Evolutionary conservation across 371 early-diverging fungal genomes (phyloP).

Genomic region (Rhizopus sp.): DNA sequence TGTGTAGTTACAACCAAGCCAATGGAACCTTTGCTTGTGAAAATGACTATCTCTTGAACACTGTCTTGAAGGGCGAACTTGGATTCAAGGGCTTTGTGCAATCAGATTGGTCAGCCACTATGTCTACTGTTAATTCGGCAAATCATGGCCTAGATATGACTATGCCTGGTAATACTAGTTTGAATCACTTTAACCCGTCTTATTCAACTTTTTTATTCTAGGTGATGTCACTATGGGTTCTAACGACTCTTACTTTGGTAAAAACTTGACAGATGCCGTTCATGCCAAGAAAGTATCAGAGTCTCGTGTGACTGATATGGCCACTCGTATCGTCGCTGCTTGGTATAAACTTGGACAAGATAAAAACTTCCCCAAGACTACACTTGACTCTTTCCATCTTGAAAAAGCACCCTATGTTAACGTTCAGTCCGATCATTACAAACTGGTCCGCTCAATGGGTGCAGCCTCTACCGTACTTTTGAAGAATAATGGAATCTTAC

Average conservation of each 20-base stretch:
- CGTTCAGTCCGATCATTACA: conserved; percentile 40
- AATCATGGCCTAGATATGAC: conserved; percentile 31
- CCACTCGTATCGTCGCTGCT: conserved; percentile 52
- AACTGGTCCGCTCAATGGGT: conserved; percentile 40
- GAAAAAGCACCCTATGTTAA: conserved; percentile 23
- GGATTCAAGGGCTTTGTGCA: conserved; percentile 43
- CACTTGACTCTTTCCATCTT: conserved; percentile 28
- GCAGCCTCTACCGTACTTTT: conserved; percentile 53
- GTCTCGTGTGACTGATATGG: conserved; percentile 51
- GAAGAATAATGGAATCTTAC: conserved; percentile 41
- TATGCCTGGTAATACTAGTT: background rate
- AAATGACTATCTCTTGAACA: conserved; percentile 36
- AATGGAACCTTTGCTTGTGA: conserved; percentile 53
- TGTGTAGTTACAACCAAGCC: conserved; percentile 58
- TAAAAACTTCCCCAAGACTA: conserved; percentile 38
- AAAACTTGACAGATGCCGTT: conserved; percentile 32
- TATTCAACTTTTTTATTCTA: background rate
- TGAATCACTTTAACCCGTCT: background rate
- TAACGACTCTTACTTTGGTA: conserved; percentile 30
- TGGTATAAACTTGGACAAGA: conserved; percentile 44
- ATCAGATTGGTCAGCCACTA: conserved; percentile 37
- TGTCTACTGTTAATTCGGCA: conserved; percentile 31
- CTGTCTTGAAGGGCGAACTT: conserved; percentile 45
- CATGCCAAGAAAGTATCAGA: conserved; percentile 26
- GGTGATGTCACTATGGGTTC: conserved; percentile 26